These are phyloP conservation scores for Passalora sequoiae DNA, from an alignment of 2,329 filamentous ascomycete genomes.

Conservation along the genomic window DNA sequence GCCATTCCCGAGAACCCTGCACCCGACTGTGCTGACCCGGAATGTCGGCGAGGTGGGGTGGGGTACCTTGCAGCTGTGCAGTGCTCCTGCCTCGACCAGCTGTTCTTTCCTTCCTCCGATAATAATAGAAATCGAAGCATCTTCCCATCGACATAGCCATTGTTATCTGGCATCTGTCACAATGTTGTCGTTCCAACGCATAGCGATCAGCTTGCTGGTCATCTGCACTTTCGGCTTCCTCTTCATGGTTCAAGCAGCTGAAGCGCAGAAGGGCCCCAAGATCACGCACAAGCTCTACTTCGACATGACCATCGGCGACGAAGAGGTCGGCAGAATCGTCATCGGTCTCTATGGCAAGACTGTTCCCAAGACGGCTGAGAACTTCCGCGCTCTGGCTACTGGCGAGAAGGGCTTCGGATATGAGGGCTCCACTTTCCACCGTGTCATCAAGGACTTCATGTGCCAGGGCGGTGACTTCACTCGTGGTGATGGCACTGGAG, in stretches of 20 bases:
- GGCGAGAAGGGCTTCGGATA: constrained; percentile 85
- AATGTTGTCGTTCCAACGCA: constrained; percentile 71
- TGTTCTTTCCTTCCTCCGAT: no score
- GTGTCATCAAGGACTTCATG: constrained; percentile 87
- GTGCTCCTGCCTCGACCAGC: no score
- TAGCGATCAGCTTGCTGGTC: constrained; percentile 67
- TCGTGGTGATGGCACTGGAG: constrained; percentile 72
- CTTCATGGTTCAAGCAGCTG: constrained; percentile 68
- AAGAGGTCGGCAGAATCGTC: constrained; percentile 68
- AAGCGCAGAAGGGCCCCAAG: constrained; percentile 70
- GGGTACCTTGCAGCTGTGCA: constrained; percentile 5
- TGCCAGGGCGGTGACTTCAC: constrained; percentile 84
- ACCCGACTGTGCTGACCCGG: neutral
- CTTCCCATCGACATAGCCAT: neutral
- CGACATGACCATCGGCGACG: constrained; percentile 71
- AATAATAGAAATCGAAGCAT: no score
- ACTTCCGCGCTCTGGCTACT: constrained; percentile 75
- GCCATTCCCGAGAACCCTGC: neutral
- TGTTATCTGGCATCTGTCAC: constrained; percentile 37
- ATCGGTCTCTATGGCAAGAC: constrained; percentile 85
- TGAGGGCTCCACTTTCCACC: constrained; percentile 77
- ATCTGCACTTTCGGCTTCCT: constrained; percentile 70
- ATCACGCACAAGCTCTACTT: constrained; percentile 62
- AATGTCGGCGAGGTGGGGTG: neutral
- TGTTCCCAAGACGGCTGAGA: constrained; percentile 69